phyloP scores from a whole-genome alignment of 192 early-diverging fungal species.

The Funneliformis geosporum region DNA sequence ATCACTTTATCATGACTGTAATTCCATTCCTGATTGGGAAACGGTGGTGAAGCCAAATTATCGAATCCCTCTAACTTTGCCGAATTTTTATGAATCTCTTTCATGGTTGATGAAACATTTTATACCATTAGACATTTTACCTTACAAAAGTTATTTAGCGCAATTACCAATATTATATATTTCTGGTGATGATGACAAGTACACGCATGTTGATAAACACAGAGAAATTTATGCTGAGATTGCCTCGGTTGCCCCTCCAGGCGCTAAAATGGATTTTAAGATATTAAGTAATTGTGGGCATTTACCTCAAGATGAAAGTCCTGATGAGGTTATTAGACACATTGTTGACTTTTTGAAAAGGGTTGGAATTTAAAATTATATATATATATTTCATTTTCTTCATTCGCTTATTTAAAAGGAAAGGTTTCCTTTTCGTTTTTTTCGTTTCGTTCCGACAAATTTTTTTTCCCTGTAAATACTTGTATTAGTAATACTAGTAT shows the following conservation, averaged over 20 bases:
- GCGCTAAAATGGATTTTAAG: background rate
- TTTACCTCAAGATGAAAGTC: conserved; percentile 12
- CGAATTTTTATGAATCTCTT: conserved; percentile 26
- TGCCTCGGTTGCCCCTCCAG: background rate
- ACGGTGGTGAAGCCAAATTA: conserved; percentile 15
- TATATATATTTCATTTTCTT: too few relatives aligned
- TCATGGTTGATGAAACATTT: conserved; percentile 17
- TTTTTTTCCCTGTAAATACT: too few relatives aligned
- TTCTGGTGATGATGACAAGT: conserved; percentile 16
- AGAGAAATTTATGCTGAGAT: background rate
- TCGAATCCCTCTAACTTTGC: conserved; percentile 20
- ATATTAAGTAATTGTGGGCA: conserved; percentile 16
- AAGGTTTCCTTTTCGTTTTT: too few relatives aligned
- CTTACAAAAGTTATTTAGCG: background rate
- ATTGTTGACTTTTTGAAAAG: background rate
- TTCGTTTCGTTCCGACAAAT: too few relatives aligned
- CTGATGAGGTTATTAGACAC: background rate
- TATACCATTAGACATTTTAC: background rate
- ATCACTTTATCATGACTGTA: conserved; percentile 9
- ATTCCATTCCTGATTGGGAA: conserved; percentile 23
- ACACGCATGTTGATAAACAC: background rate
- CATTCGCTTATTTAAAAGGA: too few relatives aligned
- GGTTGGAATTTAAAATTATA: background rate
- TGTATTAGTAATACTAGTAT: too few relatives aligned
- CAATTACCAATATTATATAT: conserved; percentile 12